Conservation (phyloP, 108 stramenopile species). For the Aureococcus anophagefferens region DNA sequence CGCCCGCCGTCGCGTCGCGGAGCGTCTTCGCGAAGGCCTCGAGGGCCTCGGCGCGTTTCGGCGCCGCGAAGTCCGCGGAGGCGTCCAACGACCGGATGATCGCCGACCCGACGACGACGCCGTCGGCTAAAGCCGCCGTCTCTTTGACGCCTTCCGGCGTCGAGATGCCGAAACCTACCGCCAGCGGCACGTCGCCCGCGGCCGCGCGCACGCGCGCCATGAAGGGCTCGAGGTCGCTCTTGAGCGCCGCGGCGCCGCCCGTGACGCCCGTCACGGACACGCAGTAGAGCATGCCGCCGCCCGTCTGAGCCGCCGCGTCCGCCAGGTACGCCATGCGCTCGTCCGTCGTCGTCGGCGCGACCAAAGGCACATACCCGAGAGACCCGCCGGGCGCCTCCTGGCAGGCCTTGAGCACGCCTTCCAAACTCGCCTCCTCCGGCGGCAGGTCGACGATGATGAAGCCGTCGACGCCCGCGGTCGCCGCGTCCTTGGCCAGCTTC, state of each 20-base stretch:
- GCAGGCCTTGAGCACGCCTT: conserved; percentile 67
- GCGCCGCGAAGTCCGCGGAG: conserved; percentile 47
- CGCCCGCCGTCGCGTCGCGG: neutral
- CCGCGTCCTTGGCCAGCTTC: conserved; percentile 64
- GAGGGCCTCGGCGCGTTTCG: conserved; percentile 64
- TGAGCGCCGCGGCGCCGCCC: conserved; percentile 68
- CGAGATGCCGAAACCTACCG: conserved; percentile 93
- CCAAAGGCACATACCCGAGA: conserved; percentile 83
- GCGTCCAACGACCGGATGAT: conserved; percentile 81
- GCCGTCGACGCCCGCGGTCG: conserved; percentile 75
- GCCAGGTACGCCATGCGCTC: conserved; percentile 75
- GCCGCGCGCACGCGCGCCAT: conserved; percentile 69
- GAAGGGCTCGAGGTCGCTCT: conserved; percentile 76
- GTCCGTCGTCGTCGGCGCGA: conserved; percentile 91
- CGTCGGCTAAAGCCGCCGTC: conserved; percentile 82
- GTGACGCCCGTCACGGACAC: conserved; percentile 94
- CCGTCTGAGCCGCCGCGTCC: conserved; percentile 47
- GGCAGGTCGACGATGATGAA: conserved; percentile 97
- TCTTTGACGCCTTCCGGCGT: conserved; percentile 74
- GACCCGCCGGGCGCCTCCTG: conserved; percentile 40
- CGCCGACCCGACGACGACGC: conserved; percentile 91
- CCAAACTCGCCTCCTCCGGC: conserved; percentile 68
- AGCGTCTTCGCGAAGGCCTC: conserved; percentile 48
- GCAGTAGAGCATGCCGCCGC: conserved; percentile 83
- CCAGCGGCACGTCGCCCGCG: conserved; percentile 74